Evolutionary conservation across 1,284 basidiomycete species (phyloP).

Genomic region (Heterobasidion parviporum): DNA sequence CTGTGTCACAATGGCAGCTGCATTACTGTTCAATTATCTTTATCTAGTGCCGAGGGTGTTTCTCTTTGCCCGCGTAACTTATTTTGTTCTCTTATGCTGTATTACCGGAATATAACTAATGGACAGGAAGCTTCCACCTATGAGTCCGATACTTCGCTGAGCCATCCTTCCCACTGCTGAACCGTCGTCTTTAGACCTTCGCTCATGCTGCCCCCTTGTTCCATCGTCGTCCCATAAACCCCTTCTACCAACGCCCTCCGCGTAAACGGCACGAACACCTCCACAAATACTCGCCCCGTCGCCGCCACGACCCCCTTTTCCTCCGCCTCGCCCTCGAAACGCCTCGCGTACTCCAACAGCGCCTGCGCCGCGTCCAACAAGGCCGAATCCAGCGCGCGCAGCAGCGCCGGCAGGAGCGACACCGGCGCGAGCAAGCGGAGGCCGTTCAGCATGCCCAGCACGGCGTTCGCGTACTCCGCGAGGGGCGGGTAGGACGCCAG

Average conservation of each 20-base stretch:
- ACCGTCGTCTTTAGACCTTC: slow-evolving; percentile 15
- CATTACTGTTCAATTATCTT: too few relatives aligned
- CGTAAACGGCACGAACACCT: slow-evolving; percentile 61
- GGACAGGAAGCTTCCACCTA: too few relatives aligned
- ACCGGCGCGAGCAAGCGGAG: slow-evolving; percentile 76
- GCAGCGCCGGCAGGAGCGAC: slow-evolving; percentile 38
- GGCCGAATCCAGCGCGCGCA: slow-evolving; percentile 38
- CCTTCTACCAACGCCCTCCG: slow-evolving; percentile 62
- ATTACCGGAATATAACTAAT: too few relatives aligned
- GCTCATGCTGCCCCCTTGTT: background rate
- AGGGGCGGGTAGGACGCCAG: slow-evolving; percentile 74
- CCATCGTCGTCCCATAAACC: slow-evolving; percentile 44
- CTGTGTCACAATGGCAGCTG: too few relatives aligned
- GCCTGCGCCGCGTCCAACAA: slow-evolving; percentile 37
- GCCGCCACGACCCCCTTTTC: slow-evolving; percentile 15
- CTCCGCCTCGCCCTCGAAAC: slow-evolving; percentile 17
- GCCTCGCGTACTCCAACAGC: slow-evolving; percentile 16
- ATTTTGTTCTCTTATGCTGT: too few relatives aligned
- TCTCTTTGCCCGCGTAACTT: too few relatives aligned
- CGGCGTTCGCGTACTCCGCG: slow-evolving; percentile 67
- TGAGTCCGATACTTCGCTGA: slow-evolving; percentile 1
- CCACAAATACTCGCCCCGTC: slow-evolving; percentile 36
- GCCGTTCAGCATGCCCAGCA: slow-evolving; percentile 72
- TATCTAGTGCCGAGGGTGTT: too few relatives aligned
- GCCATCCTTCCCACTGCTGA: slow-evolving; percentile 22